Evolutionary conservation across 805 yeast genomes (phyloP).

Genomic region (Candida maltosa): DNA sequence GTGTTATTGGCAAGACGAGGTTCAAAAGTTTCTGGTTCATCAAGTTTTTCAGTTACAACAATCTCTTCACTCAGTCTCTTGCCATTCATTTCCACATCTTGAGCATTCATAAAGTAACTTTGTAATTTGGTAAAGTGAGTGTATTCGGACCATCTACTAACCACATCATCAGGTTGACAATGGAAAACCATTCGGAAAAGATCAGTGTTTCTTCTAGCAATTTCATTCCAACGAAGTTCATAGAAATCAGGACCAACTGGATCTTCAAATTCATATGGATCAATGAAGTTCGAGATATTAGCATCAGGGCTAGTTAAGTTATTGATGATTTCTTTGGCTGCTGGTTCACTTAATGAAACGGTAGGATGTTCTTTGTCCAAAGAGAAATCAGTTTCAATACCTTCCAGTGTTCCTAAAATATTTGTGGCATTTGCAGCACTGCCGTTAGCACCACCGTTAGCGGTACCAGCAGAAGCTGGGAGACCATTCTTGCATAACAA

Average conservation of each 20-base stretch:
- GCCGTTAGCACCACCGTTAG: no score
- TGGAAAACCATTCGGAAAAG: conserved; percentile 84
- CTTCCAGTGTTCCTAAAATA: no score
- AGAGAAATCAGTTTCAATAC: conserved; percentile 1
- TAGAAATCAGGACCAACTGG: conserved; percentile 81
- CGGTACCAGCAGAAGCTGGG: no score
- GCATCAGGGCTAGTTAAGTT: conserved; percentile 36
- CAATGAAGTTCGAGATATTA: conserved; percentile 52
- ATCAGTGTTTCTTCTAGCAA: conserved; percentile 79
- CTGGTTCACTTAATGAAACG: conserved; percentile 41
- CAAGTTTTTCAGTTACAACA: not conserved
- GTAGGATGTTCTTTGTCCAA: conserved; percentile 26
- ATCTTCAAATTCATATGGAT: conserved; percentile 86
- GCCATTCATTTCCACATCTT: conserved; percentile 22
- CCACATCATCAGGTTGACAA: conserved; percentile 91
- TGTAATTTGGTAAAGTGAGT: conserved; percentile 62
- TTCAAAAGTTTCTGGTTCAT: conserved; percentile 18
- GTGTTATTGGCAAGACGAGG: conserved; percentile 18
- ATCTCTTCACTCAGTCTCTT: conserved; percentile 2
- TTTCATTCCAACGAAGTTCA: conserved; percentile 80
- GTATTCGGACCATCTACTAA: conserved; percentile 87
- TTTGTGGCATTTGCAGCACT: no score
- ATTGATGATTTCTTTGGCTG: conserved; percentile 38
- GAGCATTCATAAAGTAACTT: conserved; percentile 50
- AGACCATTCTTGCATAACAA: no score